phyloP scores from a whole-genome alignment of 179 eudicot genomes.

The Beta corolliflora region DNA sequence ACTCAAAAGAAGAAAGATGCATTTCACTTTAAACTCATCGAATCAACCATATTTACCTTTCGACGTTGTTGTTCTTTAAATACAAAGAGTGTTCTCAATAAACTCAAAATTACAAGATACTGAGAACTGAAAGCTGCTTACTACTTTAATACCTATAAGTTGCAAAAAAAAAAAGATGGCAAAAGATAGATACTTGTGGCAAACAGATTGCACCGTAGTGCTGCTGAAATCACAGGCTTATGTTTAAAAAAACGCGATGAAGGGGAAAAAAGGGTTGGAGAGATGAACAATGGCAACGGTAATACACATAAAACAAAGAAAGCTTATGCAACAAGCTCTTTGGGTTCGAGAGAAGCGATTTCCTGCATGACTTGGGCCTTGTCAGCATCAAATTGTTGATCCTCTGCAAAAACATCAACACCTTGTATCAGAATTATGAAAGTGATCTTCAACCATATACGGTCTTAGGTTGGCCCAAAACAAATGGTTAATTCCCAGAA shows the following conservation, averaged over 20 bases:
- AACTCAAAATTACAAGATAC: slow-evolving; percentile 26
- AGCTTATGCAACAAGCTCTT: slow-evolving; percentile 39
- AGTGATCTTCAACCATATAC: not conserved
- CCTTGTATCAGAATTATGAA: not conserved
- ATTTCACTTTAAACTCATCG: slow-evolving; percentile 12
- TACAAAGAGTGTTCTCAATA: slow-evolving; percentile 27
- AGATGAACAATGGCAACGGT: slow-evolving; percentile 18
- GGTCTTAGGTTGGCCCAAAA: not conserved
- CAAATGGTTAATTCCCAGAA: not conserved
- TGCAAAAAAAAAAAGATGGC: not conserved
- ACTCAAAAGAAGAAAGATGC: not conserved
- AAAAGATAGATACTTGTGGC: not conserved
- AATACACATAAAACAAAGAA: slow-evolving; percentile 24
- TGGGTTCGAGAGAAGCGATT: slow-evolving; percentile 67
- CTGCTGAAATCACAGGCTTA: not conserved
- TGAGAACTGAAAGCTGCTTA: slow-evolving; percentile 8
- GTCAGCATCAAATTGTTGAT: slow-evolving; percentile 79
- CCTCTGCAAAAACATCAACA: slow-evolving; percentile 55
- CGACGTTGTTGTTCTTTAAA: not conserved
- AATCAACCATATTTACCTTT: slow-evolving; percentile 26
- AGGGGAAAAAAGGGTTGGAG: not conserved
- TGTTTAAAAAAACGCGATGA: not conserved
- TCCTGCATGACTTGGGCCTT: slow-evolving; percentile 76
- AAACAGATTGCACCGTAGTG: slow-evolving; percentile 8
- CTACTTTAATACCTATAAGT: slow-evolving; percentile 15